Conservation (phyloP, 805 yeast species). For the Priceomyces melissophilus region DNA sequence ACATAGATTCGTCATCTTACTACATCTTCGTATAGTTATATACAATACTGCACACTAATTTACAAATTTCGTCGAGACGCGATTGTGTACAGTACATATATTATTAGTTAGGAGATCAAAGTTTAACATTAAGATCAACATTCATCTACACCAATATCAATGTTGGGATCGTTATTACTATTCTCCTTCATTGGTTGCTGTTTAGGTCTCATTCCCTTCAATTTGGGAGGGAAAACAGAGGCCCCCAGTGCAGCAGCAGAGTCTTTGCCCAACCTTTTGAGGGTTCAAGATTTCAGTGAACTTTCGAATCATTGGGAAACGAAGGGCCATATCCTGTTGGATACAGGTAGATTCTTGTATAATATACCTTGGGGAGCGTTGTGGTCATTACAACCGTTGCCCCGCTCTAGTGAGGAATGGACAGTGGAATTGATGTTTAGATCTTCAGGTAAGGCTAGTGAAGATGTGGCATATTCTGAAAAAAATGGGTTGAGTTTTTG, state of each 20-base stretch:
- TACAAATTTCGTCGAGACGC: too few relatives aligned
- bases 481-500: constrained; percentile 60
- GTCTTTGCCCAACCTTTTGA: constrained; percentile 36
- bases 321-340: constrained; percentile 78
- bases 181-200: not conserved
- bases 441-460: constrained; percentile 44
- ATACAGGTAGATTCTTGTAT: constrained; percentile 53
- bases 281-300: constrained; percentile 18
- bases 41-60: too few relatives aligned
- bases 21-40: too few relatives aligned
- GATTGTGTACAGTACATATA: too few relatives aligned
- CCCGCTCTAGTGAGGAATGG: constrained; percentile 35
- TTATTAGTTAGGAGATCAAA: too few relatives aligned
- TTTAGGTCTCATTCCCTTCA: constrained; percentile 1
- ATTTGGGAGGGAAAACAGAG: constrained; percentile 2
- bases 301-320: constrained; percentile 28
- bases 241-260: constrained; percentile 14
- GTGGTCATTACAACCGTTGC: constrained; percentile 17
- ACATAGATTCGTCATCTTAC: too few relatives aligned
- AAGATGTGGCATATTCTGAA: constrained; percentile 23
- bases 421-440: constrained; percentile 63
- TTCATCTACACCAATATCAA: too few relatives aligned
- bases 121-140: too few relatives aligned
- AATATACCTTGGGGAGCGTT: constrained; percentile 14
- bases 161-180: too few relatives aligned